Conservation (phyloP, 176 grass and related monocot genomes). For the Bromus sterilis region DNA sequence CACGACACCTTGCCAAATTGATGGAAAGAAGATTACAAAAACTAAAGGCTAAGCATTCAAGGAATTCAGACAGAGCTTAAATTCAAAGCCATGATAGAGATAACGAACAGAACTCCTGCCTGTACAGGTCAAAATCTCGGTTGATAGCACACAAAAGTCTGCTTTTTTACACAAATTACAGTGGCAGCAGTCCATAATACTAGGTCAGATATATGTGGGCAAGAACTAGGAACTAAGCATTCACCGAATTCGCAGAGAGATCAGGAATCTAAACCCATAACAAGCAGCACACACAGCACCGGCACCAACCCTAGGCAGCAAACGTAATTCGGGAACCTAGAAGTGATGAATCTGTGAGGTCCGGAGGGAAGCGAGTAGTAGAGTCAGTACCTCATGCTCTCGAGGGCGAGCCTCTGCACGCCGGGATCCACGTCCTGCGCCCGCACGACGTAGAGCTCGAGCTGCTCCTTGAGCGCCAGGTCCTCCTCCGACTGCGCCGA, state of each 20-base stretch:
- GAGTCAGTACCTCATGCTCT: slow-evolving; percentile 99
- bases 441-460: slow-evolving; percentile 83
- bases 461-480: slow-evolving; percentile 84
- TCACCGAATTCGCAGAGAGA: not conserved
- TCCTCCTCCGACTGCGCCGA: slow-evolving; percentile 82
- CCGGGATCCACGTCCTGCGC: slow-evolving; percentile 76
- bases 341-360: not conserved
- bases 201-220: not conserved
- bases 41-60: not conserved
- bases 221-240: not conserved
- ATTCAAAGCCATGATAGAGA: not conserved
- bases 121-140: not conserved
- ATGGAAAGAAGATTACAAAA: not conserved
- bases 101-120: slow-evolving; percentile 63
- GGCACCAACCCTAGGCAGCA: not conserved
- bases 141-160: not conserved
- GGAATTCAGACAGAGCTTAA: not conserved
- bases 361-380: not conserved
- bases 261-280: not conserved
- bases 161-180: not conserved
- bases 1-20: not conserved
- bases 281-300: not conserved
- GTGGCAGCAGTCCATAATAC: not conserved
- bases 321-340: not conserved
- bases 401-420: slow-evolving; percentile 86